These are phyloP conservation scores for Dimocarpus longan DNA, from an alignment of 345 rosid genomes.

Conservation along the genomic window DNA sequence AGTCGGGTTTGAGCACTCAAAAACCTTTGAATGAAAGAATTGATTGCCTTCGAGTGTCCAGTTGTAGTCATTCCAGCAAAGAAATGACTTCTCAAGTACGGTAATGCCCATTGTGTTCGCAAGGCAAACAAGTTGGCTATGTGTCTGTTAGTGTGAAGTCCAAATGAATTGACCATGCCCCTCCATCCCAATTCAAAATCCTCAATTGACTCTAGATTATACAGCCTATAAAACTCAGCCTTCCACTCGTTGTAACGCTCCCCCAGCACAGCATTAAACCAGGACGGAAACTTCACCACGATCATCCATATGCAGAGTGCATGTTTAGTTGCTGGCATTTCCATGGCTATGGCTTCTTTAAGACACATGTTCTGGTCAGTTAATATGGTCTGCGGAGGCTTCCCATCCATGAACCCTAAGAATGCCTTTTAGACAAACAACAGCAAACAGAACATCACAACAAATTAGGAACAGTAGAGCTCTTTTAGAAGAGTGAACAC, in stretches of 20 bases:
- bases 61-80: constrained; percentile 80
- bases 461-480: constrained; percentile 10
- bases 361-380: constrained; percentile 93
- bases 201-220: constrained; percentile 77
- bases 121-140: constrained; percentile 64
- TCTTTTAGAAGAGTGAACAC: not conserved
- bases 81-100: constrained; percentile 86
- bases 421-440: constrained; percentile 53
- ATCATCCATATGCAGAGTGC: constrained; percentile 98
- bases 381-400: constrained; percentile 84
- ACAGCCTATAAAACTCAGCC: constrained; percentile 81
- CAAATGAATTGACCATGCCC: constrained; percentile 82
- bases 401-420: constrained; percentile 84
- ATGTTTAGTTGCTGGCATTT: constrained; percentile 85
- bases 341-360: constrained; percentile 88
- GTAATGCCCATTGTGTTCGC: constrained; percentile 81
- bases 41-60: constrained; percentile 81
- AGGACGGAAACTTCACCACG: constrained; percentile 90
- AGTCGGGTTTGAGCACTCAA: constrained; percentile 87
- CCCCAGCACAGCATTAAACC: constrained; percentile 92
- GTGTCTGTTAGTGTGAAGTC: constrained; percentile 88
- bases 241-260: constrained; percentile 97
- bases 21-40: constrained; percentile 92
- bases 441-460: constrained; percentile 27
- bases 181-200: constrained; percentile 94